These are phyloP conservation scores for Zygoascus bituminiphila DNA, from an alignment of 805 yeast genomes.

Conservation along the genomic window DNA sequence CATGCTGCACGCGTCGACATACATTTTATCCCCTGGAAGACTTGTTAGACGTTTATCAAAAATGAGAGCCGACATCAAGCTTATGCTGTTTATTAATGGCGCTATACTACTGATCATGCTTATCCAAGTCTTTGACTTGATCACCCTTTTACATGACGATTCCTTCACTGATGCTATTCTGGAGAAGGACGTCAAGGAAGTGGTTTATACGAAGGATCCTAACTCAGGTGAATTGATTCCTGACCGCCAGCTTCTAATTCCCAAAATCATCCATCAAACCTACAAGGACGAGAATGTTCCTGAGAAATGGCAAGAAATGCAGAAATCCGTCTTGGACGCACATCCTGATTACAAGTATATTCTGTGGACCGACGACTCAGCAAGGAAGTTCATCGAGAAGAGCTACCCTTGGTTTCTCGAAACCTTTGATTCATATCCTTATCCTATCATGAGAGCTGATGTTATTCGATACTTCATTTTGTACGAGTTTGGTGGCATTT, in stretches of 20 bases:
- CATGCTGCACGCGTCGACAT: no score
- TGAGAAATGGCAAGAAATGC: slow-evolving; percentile 72
- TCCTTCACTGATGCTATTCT: slow-evolving; percentile 54
- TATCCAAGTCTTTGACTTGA: slow-evolving; percentile 63
- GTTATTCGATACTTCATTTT: slow-evolving; percentile 82
- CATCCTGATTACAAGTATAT: slow-evolving; percentile 82
- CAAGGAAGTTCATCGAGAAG: slow-evolving; percentile 67
- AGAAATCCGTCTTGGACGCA: slow-evolving; percentile 61
- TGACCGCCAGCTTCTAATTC: slow-evolving; percentile 43
- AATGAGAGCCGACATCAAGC: slow-evolving; percentile 17
- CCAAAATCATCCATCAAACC: slow-evolving; percentile 89
- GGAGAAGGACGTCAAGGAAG: slow-evolving; percentile 54
- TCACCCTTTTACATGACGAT: slow-evolving; percentile 68
- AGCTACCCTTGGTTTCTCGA: slow-evolving; percentile 80
- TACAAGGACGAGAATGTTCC: slow-evolving; percentile 76
- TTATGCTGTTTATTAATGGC: slow-evolving; percentile 19
- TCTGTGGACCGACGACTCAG: slow-evolving; percentile 83
- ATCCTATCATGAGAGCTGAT: slow-evolving; percentile 84
- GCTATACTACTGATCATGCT: slow-evolving; percentile 33
- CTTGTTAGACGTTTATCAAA: neutral
- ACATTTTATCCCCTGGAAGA: neutral
- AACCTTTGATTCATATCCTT: slow-evolving; percentile 69
- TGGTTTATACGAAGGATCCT: slow-evolving; percentile 30
- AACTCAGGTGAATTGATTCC: slow-evolving; percentile 5
- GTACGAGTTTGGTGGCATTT: slow-evolving; percentile 79